These are phyloP conservation scores for Malus orientalis DNA, from an alignment of 306 rosid genomes.

Conservation along the genomic window DNA sequence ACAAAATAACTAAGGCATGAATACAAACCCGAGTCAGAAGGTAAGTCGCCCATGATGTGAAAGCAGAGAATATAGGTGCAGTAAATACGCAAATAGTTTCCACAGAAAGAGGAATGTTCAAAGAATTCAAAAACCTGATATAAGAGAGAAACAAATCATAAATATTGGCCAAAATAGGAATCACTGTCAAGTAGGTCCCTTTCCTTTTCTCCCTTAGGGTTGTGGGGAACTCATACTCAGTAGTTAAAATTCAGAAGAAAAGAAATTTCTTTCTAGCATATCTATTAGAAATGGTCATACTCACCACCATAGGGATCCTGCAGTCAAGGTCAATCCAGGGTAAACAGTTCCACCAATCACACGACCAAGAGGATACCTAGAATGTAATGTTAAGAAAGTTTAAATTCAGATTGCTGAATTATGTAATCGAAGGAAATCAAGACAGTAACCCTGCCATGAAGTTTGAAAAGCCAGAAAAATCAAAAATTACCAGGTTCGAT, in stretches of 20 bases:
- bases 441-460: background rate
- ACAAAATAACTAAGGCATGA: constrained; percentile 3
- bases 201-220: background rate
- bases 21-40: constrained; percentile 72
- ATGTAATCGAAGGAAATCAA: background rate
- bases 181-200: background rate
- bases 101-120: constrained; percentile 92
- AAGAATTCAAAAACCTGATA: constrained; percentile 67
- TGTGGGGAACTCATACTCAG: constrained; percentile 6
- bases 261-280: background rate
- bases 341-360: constrained; percentile 98
- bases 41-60: constrained; percentile 94
- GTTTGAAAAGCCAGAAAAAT: background rate
- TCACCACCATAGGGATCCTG: constrained; percentile 88
- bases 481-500: constrained; percentile 76
- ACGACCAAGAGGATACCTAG: constrained; percentile 98
- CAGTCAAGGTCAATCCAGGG: constrained; percentile 95
- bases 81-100: constrained; percentile 98
- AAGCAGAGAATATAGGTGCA: constrained; percentile 95
- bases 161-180: constrained; percentile 8
- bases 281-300: constrained; percentile 19
- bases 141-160: constrained; percentile 16
- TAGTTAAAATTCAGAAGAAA: background rate
- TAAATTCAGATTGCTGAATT: constrained; percentile 2
- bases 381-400: constrained; percentile 8